Conservation (phyloP, 306 rosid genomes). For the Pterocarpus macrocarpus region DNA sequence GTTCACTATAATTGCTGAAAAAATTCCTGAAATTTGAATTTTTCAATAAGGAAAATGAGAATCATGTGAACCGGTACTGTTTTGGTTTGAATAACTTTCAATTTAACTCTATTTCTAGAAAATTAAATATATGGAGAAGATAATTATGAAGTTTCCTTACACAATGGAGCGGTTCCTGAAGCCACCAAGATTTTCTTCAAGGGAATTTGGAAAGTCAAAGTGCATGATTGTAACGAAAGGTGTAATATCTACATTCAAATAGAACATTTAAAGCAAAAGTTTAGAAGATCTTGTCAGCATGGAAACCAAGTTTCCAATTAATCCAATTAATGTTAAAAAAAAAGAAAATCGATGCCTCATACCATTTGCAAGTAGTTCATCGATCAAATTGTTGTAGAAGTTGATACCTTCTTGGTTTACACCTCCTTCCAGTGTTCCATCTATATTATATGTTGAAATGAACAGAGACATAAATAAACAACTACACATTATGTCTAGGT, state of each 20-base stretch:
- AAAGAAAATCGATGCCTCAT: not conserved
- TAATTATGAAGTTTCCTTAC: slow-evolving; percentile 33
- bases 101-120: not conserved
- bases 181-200: not conserved
- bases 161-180: slow-evolving; percentile 36
- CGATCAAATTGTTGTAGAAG: slow-evolving; percentile 50
- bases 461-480: not conserved
- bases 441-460: slow-evolving; percentile 8
- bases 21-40: slow-evolving; percentile 42
- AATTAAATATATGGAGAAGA: not conserved
- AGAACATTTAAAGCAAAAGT: not conserved
- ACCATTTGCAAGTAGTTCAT: slow-evolving; percentile 51
- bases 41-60: not conserved
- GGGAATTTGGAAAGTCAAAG: slow-evolving; percentile 32
- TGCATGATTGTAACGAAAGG: slow-evolving; percentile 42
- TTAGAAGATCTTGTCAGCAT: not conserved
- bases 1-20: slow-evolving; percentile 47
- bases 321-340: not conserved
- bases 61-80: not conserved
- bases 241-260: slow-evolving; percentile 25
- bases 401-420: slow-evolving; percentile 50
- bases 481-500: not conserved
- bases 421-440: slow-evolving; percentile 52
- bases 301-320: not conserved
- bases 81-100: not conserved